These are phyloP conservation scores for Ophiostoma piceae DNA, from an alignment of 2,329 filamentous ascomycete genomes.

Conservation along the genomic window DNA sequence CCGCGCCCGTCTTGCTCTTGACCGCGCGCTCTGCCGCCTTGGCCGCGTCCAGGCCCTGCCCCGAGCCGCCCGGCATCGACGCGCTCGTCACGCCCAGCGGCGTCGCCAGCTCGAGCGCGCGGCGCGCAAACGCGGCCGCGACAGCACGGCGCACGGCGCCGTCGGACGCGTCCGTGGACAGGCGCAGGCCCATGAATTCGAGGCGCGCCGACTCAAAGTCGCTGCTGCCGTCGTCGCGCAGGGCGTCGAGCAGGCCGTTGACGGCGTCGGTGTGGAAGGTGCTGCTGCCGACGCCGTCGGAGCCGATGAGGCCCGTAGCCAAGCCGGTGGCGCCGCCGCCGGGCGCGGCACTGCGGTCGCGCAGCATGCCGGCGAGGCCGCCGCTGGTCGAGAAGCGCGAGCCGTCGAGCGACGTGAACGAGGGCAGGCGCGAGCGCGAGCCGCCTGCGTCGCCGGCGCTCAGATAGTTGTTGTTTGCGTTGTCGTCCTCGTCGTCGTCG, in stretches of 20 bases:
- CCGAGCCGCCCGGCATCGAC: slow-evolving; percentile 34
- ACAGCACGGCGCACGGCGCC: slow-evolving; percentile 82
- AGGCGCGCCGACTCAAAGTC: slow-evolving; percentile 80
- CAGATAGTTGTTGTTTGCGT: slow-evolving; percentile 26
- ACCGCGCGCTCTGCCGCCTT: slow-evolving; percentile 62
- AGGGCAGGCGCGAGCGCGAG: slow-evolving; percentile 61
- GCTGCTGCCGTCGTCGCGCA: slow-evolving; percentile 64
- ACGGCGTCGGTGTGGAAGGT: slow-evolving; percentile 85
- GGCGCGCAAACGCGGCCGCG: slow-evolving; percentile 76
- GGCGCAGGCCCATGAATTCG: slow-evolving; percentile 88
- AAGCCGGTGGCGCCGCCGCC: not conserved
- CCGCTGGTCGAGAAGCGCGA: slow-evolving; percentile 38
- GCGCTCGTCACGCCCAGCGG: slow-evolving; percentile 36
- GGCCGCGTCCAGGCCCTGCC: slow-evolving; percentile 47
- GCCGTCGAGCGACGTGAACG: slow-evolving; percentile 69
- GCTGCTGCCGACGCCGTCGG: slow-evolving; percentile 29
- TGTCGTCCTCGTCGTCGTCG: slow-evolving; percentile 31
- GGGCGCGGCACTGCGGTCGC: slow-evolving; percentile 7
- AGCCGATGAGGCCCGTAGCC: not conserved
- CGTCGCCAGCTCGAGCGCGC: slow-evolving; percentile 63
- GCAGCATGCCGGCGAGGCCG: slow-evolving; percentile 10
- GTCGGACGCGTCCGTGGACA: slow-evolving; percentile 86
- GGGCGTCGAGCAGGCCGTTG: slow-evolving; percentile 76
- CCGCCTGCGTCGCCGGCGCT: slow-evolving; percentile 26
- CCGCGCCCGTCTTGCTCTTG: slow-evolving; percentile 48